Evolutionary conservation across 2,329 filamentous ascomycete species (phyloP).

Genomic region (Clonostachys solani): DNA sequence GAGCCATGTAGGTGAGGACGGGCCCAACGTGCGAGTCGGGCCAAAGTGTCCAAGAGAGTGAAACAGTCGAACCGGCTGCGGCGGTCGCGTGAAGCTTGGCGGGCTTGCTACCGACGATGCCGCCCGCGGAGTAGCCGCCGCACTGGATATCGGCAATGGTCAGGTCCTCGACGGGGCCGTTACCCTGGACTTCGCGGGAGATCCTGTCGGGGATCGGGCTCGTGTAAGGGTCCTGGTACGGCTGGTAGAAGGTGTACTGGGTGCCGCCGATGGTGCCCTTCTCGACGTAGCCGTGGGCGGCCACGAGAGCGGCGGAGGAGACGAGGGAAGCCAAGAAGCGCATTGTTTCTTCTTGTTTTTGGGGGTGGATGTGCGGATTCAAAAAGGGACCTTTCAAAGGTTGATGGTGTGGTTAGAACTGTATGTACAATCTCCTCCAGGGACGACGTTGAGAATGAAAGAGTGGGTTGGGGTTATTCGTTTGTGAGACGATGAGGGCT

Average conservation of each 20-base stretch:
- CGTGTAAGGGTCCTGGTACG: conserved; percentile 37
- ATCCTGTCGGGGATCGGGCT: conserved; percentile 42
- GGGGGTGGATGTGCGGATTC: no score
- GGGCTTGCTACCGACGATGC: conserved; percentile 40
- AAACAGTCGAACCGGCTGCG: conserved; percentile 47
- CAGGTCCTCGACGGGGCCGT: conserved; percentile 52
- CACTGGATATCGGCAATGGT: conserved; percentile 51
- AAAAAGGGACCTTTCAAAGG: no score
- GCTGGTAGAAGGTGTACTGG: conserved; percentile 24
- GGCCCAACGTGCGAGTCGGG: conserved; percentile 48
- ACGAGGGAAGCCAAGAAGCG: conserved; percentile 5
- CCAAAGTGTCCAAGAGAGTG: conserved; percentile 50
- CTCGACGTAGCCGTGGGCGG: conserved; percentile 44
- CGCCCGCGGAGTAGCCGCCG: conserved; percentile 44
- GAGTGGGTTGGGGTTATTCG: no score
- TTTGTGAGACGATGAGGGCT: no score
- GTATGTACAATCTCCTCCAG: no score
- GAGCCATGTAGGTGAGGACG: conserved; percentile 55
- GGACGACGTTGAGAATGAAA: no score
- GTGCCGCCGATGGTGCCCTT: conserved; percentile 35
- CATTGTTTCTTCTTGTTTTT: no score
- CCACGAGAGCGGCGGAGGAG: conserved; percentile 30
- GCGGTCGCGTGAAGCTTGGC: conserved; percentile 49
- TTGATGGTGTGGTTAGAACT: no score
- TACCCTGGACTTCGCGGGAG: conserved; percentile 52